Evolutionary conservation across 495 filamentous ascomycete species (phyloP).

Genomic region (Usnea hakonensis): DNA sequence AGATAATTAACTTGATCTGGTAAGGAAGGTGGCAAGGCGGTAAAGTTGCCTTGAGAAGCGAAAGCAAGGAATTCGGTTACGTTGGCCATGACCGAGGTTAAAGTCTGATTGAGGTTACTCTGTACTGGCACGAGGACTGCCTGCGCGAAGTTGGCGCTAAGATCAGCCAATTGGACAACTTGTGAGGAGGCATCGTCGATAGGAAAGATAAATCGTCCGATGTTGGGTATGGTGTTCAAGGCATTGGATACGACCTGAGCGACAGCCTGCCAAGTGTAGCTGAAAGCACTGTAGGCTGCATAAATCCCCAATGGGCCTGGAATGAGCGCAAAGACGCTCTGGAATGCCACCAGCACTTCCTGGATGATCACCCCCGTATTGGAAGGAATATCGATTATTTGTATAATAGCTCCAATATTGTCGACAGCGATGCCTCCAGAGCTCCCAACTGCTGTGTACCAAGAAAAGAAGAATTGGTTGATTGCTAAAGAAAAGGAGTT

Average conservation of each 20-base stretch:
- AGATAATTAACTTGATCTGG: conserved; percentile 4
- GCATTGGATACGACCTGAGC: conserved; percentile 12
- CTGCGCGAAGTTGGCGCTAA: conserved; percentile 9
- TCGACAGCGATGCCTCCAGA: conserved; percentile 8
- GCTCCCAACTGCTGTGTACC: conserved; percentile 9
- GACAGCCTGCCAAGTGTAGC: conserved; percentile 6
- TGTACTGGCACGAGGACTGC: conserved; percentile 2
- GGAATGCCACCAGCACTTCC: neutral
- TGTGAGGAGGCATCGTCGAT: neutral
- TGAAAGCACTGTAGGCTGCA: conserved; percentile 8
- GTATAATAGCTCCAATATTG: conserved; percentile 10
- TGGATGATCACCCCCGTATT: neutral
- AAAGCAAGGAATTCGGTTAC: conserved; percentile 15
- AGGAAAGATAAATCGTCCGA: conserved; percentile 15
- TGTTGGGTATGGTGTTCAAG: conserved; percentile 7
- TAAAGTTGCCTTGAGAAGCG: conserved; percentile 11
- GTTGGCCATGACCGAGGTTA: conserved; percentile 8
- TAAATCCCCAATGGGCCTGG: conserved; percentile 11
- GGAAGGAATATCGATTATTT: neutral
- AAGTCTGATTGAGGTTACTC: conserved; percentile 8
- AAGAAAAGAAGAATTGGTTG: conserved; percentile 14
- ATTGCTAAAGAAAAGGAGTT: neutral
- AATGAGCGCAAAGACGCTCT: conserved; percentile 6
- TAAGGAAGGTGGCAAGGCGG: neutral
- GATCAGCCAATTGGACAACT: conserved; percentile 7